These are phyloP conservation scores for Clarkia xantiana DNA, from an alignment of 345 rosid genomes.

Conservation along the genomic window DNA sequence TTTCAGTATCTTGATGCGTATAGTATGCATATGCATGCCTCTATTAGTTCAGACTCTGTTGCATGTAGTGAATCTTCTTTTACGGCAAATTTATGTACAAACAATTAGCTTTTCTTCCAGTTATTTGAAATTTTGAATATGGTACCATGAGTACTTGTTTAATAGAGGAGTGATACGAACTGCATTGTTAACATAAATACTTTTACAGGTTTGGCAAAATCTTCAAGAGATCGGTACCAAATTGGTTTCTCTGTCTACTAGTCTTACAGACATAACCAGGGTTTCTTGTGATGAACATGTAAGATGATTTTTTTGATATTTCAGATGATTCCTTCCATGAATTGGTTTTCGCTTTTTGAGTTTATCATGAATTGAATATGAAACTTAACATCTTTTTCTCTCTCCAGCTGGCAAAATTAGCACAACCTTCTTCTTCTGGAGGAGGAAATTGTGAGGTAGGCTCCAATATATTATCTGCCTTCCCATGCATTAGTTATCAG, in stretches of 20 bases:
- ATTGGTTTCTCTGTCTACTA: slow-evolving; percentile 51
- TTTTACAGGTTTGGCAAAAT: slow-evolving; percentile 51
- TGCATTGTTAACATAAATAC: slow-evolving; percentile 1
- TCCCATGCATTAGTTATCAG: no score
- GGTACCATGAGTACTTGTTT: no score
- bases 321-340: no score
- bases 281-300: slow-evolving; percentile 43
- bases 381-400: slow-evolving; percentile 1
- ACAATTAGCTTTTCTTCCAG: no score
- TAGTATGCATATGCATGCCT: no score
- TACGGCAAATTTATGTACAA: no score
- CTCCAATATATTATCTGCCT: no score
- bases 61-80: no score
- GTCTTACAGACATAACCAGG: slow-evolving; percentile 49
- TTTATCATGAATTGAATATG: not conserved
- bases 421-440: slow-evolving; percentile 6
- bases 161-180: slow-evolving; percentile 1
- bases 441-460: slow-evolving; percentile 25
- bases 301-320: slow-evolving; percentile 3
- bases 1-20: no score
- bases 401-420: slow-evolving; percentile 16
- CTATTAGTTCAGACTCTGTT: no score
- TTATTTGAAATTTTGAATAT: no score
- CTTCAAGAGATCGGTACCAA: slow-evolving; percentile 53
- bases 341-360: no score